phyloP scores from a whole-genome alignment of 2,329 filamentous ascomycete species.

The Capronia epimyces region DNA sequence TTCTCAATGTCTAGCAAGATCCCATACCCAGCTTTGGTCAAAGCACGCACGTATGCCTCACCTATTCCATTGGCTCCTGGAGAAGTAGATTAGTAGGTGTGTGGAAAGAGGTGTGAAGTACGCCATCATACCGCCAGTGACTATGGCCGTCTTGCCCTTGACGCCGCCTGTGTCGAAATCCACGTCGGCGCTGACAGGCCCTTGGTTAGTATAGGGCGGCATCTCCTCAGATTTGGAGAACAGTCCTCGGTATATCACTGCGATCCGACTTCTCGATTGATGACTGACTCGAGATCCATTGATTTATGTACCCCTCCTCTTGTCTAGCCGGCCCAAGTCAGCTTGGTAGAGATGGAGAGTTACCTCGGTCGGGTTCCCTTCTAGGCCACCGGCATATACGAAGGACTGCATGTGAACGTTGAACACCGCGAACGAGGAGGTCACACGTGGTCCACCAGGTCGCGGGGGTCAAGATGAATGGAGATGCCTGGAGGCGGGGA shows the following conservation, averaged over 20 bases:
- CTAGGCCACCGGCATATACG: too few species aligned
- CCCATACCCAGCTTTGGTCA: conserved; percentile 28
- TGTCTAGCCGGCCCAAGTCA: too few species aligned
- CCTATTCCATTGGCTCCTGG: conserved; percentile 33
- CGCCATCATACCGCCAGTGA: conserved; percentile 30
- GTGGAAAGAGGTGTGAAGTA: not conserved
- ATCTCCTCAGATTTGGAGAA: conserved; percentile 3
- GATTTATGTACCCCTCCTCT: too few species aligned
- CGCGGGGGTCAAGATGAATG: too few species aligned
- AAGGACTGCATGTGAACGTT: too few species aligned
- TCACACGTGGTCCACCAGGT: too few species aligned
- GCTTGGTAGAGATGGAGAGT: too few species aligned
- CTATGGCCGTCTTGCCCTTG: conserved; percentile 34
- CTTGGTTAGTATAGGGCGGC: conserved; percentile 18
- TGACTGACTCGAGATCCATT: not conserved
- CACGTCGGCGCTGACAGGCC: conserved; percentile 19
- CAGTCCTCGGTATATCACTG: not conserved
- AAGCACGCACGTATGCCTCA: conserved; percentile 32
- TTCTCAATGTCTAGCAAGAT: not conserved
- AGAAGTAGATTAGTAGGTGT: not conserved
- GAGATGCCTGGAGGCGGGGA: too few species aligned
- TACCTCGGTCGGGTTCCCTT: too few species aligned
- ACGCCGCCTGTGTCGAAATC: conserved; percentile 24
- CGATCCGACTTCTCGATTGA: not conserved
- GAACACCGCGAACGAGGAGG: too few species aligned